These are phyloP conservation scores for Picochlorum sp. DNA, from an alignment of 139 green algal genomes.

Conservation along the genomic window DNA sequence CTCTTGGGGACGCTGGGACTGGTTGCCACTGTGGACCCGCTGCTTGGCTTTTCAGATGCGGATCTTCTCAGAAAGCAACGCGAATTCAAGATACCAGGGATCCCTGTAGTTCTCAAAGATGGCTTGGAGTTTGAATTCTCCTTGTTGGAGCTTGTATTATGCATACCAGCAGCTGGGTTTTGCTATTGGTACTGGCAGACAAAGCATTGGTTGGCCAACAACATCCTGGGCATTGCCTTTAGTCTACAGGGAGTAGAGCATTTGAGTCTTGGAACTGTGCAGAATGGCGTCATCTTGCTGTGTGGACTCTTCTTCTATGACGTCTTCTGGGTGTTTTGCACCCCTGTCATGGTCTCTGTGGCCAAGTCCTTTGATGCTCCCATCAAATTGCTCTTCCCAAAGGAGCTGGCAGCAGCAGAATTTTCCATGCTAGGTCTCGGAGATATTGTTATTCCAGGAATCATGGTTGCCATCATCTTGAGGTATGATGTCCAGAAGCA, in stretches of 20 bases:
- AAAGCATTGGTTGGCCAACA: conserved; percentile 97
- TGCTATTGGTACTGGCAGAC: conserved; percentile 73
- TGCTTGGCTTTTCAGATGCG: conserved; percentile 34
- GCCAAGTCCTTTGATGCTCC: conserved; percentile 96
- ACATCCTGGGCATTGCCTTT: conserved; percentile 87
- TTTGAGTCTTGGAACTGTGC: conserved; percentile 70
- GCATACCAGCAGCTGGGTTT: conserved; percentile 41
- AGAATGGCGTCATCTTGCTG: conserved; percentile 77
- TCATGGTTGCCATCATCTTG: conserved; percentile 94
- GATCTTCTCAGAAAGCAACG: conserved; percentile 7
- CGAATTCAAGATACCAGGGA: conserved; percentile 3
- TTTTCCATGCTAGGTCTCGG: conserved; percentile 96
- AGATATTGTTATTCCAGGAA: conserved; percentile 86
- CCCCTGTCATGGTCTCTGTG: conserved; percentile 70
- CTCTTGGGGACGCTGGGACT: conserved; percentile 75
- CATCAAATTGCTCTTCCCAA: conserved; percentile 92
- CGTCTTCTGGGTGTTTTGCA: conserved; percentile 99
- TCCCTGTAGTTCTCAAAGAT: conserved; percentile 35
- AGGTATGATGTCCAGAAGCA: conserved; percentile 63
- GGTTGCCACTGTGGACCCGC: conserved; percentile 47
- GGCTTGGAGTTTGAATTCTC: conserved; percentile 39
- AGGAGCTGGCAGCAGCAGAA: conserved; percentile 20
- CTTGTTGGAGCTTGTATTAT: conserved; percentile 45
- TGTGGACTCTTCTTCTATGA: conserved; percentile 91
- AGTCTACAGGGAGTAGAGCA: conserved; percentile 92